phyloP scores from a whole-genome alignment of 495 filamentous ascomycete genomes.

The Usnea hakonensis region DNA sequence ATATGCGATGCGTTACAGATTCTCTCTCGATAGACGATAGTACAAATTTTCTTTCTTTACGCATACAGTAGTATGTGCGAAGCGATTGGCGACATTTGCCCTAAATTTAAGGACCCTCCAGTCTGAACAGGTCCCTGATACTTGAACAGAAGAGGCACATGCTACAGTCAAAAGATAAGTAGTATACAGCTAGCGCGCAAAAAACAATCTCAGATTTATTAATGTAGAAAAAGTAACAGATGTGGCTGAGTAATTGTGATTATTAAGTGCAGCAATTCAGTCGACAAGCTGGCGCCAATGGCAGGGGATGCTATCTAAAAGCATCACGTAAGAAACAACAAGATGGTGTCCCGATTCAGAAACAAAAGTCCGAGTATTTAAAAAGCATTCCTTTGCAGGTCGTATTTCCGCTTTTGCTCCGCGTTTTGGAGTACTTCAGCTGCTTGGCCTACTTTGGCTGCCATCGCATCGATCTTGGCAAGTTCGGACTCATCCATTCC shows the following conservation, averaged over 20 bases:
- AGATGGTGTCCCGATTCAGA: no score
- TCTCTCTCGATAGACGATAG: background rate
- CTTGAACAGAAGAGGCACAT: background rate
- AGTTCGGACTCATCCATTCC: constrained; percentile 7
- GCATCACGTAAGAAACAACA: no score
- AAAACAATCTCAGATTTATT: background rate
- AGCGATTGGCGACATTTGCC: background rate
- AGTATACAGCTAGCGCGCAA: background rate
- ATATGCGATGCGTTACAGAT: background rate
- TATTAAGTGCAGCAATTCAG: background rate
- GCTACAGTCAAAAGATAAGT: background rate
- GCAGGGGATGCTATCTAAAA: background rate
- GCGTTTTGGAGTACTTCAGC: constrained; percentile 2
- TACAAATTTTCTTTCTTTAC: background rate
- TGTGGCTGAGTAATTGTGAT: no score
- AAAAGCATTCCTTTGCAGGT: no score
- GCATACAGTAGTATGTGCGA: background rate
- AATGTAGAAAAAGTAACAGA: no score
- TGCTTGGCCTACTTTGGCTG: constrained; percentile 7
- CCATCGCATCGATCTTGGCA: background rate
- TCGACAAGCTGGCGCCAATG: background rate
- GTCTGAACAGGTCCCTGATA: background rate
- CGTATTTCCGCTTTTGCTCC: background rate
- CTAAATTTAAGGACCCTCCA: no score
- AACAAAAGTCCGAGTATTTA: no score